Conservation (phyloP, 2,329 filamentous ascomycete genomes). For the Claviceps quebecensis region DNA sequence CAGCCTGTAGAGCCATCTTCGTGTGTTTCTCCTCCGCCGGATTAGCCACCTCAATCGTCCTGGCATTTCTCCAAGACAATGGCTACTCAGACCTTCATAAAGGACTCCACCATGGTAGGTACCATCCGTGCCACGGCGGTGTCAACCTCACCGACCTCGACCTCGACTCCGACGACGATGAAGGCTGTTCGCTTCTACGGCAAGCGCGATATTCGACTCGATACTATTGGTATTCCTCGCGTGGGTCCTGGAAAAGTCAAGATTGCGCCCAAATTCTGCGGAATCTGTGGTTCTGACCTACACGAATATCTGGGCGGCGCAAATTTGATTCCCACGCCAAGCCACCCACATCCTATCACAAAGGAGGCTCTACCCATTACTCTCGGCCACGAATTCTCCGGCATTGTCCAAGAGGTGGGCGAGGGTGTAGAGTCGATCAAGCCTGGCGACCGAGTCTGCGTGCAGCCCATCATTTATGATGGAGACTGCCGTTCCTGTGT, state of each 20-base stretch:
- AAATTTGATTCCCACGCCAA: slow-evolving; percentile 26
- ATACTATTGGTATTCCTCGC: slow-evolving; percentile 31
- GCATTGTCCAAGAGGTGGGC: slow-evolving; percentile 45
- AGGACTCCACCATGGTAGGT: slow-evolving; percentile 3
- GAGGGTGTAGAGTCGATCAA: slow-evolving; percentile 29
- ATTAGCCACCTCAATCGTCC: neutral
- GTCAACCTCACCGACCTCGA: neutral
- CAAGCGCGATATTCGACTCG: slow-evolving; percentile 39
- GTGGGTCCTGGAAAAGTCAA: slow-evolving; percentile 32
- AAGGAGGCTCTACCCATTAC: slow-evolving; percentile 42
- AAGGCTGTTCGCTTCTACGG: slow-evolving; percentile 41
- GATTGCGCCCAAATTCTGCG: slow-evolving; percentile 25
- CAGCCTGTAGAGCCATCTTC: neutral
- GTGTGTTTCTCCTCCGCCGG: neutral
- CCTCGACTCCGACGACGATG: slow-evolving; percentile 20
- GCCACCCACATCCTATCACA: slow-evolving; percentile 41
- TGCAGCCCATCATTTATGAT: slow-evolving; percentile 47
- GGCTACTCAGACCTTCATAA: slow-evolving; percentile 1
- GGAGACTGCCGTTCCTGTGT: slow-evolving; percentile 40
- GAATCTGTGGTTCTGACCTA: slow-evolving; percentile 32
- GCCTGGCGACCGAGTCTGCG: slow-evolving; percentile 41
- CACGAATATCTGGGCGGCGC: slow-evolving; percentile 20
- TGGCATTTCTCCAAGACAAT: neutral
- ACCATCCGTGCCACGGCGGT: slow-evolving; percentile 5
- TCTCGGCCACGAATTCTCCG: slow-evolving; percentile 52